Base-by-base conservation (phyloP, 208 protist species). In the Acanthamoeba royreba region DNA sequence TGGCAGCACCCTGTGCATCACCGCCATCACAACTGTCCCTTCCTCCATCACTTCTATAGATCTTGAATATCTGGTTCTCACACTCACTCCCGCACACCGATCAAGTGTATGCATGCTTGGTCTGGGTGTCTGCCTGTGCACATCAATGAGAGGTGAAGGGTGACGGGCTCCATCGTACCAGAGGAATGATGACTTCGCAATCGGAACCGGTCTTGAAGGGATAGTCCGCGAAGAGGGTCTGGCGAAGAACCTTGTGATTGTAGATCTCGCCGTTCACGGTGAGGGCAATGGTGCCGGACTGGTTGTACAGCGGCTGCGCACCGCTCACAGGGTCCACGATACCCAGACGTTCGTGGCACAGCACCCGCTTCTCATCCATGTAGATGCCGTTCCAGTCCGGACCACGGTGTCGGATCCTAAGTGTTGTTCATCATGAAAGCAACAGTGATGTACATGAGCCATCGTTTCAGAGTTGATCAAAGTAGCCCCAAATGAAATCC, bases 191-290 rank as follows among this genome's bases (percentile, higher is more conserved):
- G 47, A 98, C 97, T 95, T 98, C 98, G 95, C 98, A 98, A 95
- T 98, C 98, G 40, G 96, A 97, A 8, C 93, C 74, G 7, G 98
- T 98, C 22, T 61, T 58, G 92, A 98, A 98, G 9, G 58, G 55
- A n/a, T 96, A 95, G 28, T 94, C n/a, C 58, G 94, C 83, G 42
- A 89, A 55, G 85, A 92, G 74, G 28, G 46, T 42, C 53, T 83
- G n/a, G 28, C 95, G 74, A 17, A 98, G 95, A 35, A 86, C 86
- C 40, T 94, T 38, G 90, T 98, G 97, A 97, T 98, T 98, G 96
- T 98, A 98, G 94, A 98, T 98, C 95, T 98, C 98, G 46, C 98
- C 98, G 95, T 98, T 98, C 61, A 98, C 96, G 47, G 94, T 83
- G 3, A 98, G 93, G 4, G 93, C 95, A 42, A 97, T 66, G 31